Base-by-base conservation (phyloP, 1,284 basidiomycete genomes). In the Pascua sp. region DNA sequence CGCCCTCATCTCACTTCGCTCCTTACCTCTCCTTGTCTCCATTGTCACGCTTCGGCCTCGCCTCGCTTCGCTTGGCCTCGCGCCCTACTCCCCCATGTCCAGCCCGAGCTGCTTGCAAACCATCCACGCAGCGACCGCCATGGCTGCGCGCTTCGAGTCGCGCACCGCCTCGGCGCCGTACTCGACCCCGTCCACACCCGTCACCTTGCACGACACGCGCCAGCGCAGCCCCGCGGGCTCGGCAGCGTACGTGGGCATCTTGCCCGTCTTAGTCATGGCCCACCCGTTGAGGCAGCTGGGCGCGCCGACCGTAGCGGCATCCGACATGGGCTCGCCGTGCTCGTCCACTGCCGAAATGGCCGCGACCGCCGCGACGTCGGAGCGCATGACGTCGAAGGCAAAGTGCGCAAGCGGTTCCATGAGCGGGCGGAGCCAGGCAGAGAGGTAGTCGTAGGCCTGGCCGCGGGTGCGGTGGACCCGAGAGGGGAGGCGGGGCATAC, bases 371-470 rank as follows among this genome's bases (percentile, higher is more conserved):
- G n/a, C 16, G 18, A 48, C 49, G 38, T 49, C 53, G 15, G 17
- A 41, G 38, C 49, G 50, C 42, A 73, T 55, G 15, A 63, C 44
- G 5, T 55, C 50, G 15, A 71, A 41, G 0, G 62, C 64, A 53
- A 59, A 67, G 15, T 62, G 41, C 2, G 72, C 69, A 13, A 76
- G 43, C 1, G 70, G 69, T 1, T 57, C 59, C 59, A 70, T 69
- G 16, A 76, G 58, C 0, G 67, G 67, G 37, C 61, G 57, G n/a
- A 76, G 62, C 71, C 72, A 76, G 12, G 36, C 13, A 8, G 65
- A 65, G 42, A 75, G 32, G 36, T 65, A 57, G 46, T 67, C 66
- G 47, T 65, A 56, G 11, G 70, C 73, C 48, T 64, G 53, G 15
- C 70, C 73, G 24, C 62, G 60, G 5, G 69, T 67, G 40, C 56